Conservation (phyloP, 345 rosid species). For the Salix exigua region DNA sequence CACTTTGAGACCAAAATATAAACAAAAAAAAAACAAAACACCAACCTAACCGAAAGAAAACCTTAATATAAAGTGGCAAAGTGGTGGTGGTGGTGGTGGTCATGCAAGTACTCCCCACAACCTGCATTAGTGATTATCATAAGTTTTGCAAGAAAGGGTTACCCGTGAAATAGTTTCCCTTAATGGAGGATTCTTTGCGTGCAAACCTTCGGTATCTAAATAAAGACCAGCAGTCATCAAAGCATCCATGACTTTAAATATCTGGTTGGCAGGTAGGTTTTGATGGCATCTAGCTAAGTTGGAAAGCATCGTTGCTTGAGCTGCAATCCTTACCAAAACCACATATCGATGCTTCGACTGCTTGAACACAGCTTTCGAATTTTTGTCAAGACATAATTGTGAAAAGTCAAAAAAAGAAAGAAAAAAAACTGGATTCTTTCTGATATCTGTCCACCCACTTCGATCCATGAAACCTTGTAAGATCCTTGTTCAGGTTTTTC, state of each 20-base stretch:
- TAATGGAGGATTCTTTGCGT: not conserved
- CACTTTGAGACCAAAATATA: too few relatives aligned
- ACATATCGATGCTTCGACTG: not conserved
- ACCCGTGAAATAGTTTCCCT: not conserved
- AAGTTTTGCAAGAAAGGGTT: not conserved
- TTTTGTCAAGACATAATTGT: not conserved
- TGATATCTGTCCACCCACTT: not conserved
- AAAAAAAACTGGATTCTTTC: not conserved
- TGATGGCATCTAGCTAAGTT: not conserved
- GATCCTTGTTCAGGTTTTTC: not conserved
- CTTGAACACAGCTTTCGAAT: not conserved
- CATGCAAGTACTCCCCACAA: too few relatives aligned
- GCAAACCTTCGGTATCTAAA: not conserved
- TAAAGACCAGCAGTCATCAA: not conserved
- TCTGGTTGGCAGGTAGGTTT: not conserved
- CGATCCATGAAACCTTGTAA: not conserved
- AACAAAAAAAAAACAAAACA: too few relatives aligned
- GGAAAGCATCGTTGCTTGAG: not conserved
- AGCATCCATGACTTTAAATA: not conserved
- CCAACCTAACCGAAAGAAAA: too few relatives aligned
- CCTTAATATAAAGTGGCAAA: not conserved
- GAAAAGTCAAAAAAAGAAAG: not conserved
- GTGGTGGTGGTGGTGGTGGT: not conserved
- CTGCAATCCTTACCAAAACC: not conserved
- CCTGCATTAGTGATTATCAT: not conserved